Conservation (phyloP, 2,329 filamentous ascomycete species). For the Zymoseptoria pseudotritici region DNA sequence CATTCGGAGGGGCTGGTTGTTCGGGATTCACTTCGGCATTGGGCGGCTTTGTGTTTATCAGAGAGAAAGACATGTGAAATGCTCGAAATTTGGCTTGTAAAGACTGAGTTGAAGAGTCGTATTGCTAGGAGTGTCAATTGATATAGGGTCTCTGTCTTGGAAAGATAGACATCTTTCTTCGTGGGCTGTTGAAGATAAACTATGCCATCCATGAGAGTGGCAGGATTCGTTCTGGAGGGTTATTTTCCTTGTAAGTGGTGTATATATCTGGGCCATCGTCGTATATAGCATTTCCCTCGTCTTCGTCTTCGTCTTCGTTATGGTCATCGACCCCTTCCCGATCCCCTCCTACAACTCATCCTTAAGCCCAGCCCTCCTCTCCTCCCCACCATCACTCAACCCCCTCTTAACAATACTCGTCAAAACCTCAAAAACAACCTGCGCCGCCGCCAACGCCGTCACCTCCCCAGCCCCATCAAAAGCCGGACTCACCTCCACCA, state of each 20-base stretch:
- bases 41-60: neutral
- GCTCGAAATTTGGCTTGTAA: no score
- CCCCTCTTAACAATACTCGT: constrained; percentile 63
- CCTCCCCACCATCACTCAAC: constrained; percentile 30
- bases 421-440: constrained; percentile 79
- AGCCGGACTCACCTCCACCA: constrained; percentile 80
- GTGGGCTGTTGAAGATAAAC: no score
- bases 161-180: no score
- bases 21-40: neutral
- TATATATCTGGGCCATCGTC: no score
- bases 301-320: neutral
- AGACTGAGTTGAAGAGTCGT: no score
- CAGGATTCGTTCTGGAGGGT: no score
- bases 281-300: neutral
- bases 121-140: no score
- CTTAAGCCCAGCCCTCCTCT: constrained; percentile 3
- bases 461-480: constrained; percentile 76
- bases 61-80: neutral
- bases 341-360: constrained; percentile 21
- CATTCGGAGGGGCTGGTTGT: neutral
- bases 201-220: no score
- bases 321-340: neutral
- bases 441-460: constrained; percentile 74
- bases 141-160: no score
- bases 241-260: no score